Evolutionary conservation across 73 alveolate genomes (phyloP).

Genomic region (Paramecium sonneborni): DNA sequence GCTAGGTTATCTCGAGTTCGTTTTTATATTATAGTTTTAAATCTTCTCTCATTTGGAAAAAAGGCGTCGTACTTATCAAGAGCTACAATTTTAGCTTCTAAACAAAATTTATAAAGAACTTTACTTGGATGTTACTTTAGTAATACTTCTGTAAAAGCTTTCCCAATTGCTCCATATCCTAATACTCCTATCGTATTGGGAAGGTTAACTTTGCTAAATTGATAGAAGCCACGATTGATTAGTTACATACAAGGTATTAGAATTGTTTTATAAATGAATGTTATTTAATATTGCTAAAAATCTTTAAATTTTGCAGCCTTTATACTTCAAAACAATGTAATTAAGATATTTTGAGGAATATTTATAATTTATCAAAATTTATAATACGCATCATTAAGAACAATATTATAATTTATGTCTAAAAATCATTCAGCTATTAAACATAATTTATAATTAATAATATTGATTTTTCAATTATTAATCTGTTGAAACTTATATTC

Average conservation of each 20-base stretch:
- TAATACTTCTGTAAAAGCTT: conserved; percentile 1
- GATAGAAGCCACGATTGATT: background rate
- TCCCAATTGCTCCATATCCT: conserved; percentile 46
- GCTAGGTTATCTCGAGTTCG: background rate
- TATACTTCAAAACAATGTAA: background rate
- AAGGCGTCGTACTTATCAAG: conserved; percentile 4
- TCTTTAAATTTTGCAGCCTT: background rate
- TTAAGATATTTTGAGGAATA: background rate
- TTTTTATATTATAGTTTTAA: background rate
- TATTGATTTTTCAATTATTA: too few relatives aligned
- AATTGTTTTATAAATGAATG: background rate
- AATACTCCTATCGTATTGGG: conserved; percentile 14
- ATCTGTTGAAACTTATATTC: too few relatives aligned
- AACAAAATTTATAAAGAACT: background rate
- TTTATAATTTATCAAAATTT: background rate
- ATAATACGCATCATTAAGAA: background rate
- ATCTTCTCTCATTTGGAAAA: background rate
- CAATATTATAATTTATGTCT: too few relatives aligned
- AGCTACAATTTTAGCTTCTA: conserved; percentile 16
- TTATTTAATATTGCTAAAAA: background rate
- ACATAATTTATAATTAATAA: too few relatives aligned
- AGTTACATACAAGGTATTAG: background rate
- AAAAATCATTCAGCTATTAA: too few relatives aligned
- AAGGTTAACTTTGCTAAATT: background rate
- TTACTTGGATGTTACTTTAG: background rate